Percentiles rank a stretch among this genome's conserved stretches.
Evolutionary conservation across 225 moss, liverwort and hornwort genomes (phyloP).

Genomic region (Straminergon stramineum): DNA sequence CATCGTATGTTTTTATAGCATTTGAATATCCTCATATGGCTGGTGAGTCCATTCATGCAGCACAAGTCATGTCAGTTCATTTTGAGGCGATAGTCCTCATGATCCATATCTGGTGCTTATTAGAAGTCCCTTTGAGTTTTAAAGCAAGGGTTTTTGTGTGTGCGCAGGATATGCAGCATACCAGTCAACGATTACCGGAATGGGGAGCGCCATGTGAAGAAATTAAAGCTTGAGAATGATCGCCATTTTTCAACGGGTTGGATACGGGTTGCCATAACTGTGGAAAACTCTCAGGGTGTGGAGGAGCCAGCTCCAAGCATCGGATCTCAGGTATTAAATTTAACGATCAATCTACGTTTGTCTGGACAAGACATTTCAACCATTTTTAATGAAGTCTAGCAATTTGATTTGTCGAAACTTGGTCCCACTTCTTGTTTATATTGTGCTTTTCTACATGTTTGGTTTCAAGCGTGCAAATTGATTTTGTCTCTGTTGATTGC

Average conservation of each 20-base stretch:
- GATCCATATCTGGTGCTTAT: neutral
- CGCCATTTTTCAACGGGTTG: constrained; percentile 3
- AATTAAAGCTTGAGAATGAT: neutral
- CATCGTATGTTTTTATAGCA: neutral
- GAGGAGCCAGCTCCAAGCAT: constrained; percentile 15
- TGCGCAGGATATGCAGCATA: constrained; percentile 38
- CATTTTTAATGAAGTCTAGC: neutral
- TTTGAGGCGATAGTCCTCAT: neutral
- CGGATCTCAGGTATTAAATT: constrained; percentile 34
- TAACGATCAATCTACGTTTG: neutral
- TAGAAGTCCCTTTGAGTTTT: neutral
- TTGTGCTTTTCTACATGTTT: neutral
- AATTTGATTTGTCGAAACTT: neutral
- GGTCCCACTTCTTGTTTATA: neutral
- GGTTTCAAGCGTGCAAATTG: neutral
- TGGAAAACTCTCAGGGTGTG: constrained; percentile 3
- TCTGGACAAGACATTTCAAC: neutral
- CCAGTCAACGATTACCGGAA: constrained; percentile 18
- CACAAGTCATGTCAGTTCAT: neutral
- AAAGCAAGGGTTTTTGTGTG: neutral
- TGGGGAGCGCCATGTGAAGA: constrained; percentile 15
- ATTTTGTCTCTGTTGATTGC: neutral
- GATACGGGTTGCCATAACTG: constrained; percentile 27
- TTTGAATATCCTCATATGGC: neutral
- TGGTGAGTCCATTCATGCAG: neutral